Evolutionary conservation across 139 green algal species (phyloP), one percentile per base, ranked within the genome.

Genomic region (Haematococcus sp.): DNA sequence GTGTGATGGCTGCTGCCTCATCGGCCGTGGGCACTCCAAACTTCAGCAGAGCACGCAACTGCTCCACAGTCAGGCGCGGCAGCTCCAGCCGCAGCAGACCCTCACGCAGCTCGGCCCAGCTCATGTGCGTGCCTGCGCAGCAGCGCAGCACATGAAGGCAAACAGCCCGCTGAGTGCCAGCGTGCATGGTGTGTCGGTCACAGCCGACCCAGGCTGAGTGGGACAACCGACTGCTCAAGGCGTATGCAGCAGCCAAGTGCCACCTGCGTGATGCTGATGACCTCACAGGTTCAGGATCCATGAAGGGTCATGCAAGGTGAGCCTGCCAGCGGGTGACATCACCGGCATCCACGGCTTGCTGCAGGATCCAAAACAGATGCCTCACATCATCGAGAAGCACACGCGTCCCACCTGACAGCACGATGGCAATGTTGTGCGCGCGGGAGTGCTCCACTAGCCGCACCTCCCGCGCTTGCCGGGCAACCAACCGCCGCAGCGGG

Each of bases 401-500:
- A 19, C n/a, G 9, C n/a, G 9, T n/a, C 70, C 20, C 70, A 78
- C 88, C 89, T 22, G 80, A 84, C 13, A 96, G 83, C 78, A 95
- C 83, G 59, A 96, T 96, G 80, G 79, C 85, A 49, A 95, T 92
- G 80, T 95, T 95, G 81, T 95, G 87, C 2, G 90, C 85, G n/a
- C 91, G 80, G 55, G 85, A 83, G 64, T 91, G 76, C 71, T 95
- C 91, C n/a, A 96, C 73, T 35, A 96, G 76, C 0, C 63, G 17
- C 31, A 69, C 63, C 63, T 75, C 68, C 23, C 34, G 34, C 40
- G 68, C 49, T 51, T 52, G 75, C 34, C 67, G 69, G 5, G 44
- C 71, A 17, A 59, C 75, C 63, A 81, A 66, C 66, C 78, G 82
- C 58, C 84, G 79, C 56, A 85, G 69, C 32, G 80, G 55, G 7